Evolutionary conservation across 805 yeast species (phyloP), one percentile per base, ranked within the genome.

Genomic region (Ogataea chonburiensis): DNA sequence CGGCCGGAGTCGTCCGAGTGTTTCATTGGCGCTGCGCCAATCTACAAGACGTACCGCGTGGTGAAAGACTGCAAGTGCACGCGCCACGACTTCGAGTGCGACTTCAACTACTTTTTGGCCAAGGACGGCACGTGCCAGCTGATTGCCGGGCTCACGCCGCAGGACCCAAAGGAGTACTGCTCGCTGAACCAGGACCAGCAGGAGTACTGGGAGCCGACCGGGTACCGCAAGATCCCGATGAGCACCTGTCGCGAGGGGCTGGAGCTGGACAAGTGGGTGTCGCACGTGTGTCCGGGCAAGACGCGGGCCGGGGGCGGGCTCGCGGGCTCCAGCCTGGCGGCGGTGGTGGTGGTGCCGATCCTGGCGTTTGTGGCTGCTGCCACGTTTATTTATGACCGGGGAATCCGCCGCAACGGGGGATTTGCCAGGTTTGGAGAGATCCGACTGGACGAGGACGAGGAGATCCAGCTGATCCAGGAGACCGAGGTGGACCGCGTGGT

Each of bases 51-150:
- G 1, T 74, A 68, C 53, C 71, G 70, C 46, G 66, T 73, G 9
- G 56, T 73, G 8, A 67, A 77, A 42, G 80, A 85, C 57, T 93
- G 98, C 64, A 56, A 81, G 1, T 93, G 98, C 65, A 71, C 93
- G 0, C 74, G 96, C 60, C 73, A 74, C 34, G 98, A 91, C 54
- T 93, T 67, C 55, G 98, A 93, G 61, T 93, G 98, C 71, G 98
- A 93, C 59, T 86, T 79, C 66, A 89, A 89, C 61, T 89, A 70
- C 59, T 74, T 62, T 39, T 71, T 81, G 41, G 79, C 79, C 33
- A 23, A 43, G 7, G 96, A 87, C 54, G 95, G 95, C 14, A 83
- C 93, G 3, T 93, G 98, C 65, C 77, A 77, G 55, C 71, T 88
- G 25, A 85, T 88, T n/a, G 66, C 70, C 14, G 97, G 96, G 0